phyloP scores from a whole-genome alignment of 352 stramenopile species.

The Elongisporangium anandrum region DNA sequence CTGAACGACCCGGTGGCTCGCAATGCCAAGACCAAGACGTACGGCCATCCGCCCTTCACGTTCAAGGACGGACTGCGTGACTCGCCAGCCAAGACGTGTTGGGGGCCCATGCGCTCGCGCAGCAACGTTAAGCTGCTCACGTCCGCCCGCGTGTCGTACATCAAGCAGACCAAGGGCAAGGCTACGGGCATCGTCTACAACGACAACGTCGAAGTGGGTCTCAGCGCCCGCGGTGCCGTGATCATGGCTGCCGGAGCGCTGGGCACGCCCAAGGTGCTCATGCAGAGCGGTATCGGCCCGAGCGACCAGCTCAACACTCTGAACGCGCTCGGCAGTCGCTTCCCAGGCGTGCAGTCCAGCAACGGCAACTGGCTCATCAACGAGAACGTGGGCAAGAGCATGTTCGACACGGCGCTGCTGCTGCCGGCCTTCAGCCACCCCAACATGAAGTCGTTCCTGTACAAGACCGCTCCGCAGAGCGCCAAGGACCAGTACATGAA shows the following conservation, averaged over 20 bases:
- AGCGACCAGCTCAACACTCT: slow-evolving; percentile 42
- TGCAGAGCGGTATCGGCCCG: slow-evolving; percentile 73
- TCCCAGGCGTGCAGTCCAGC: slow-evolving; percentile 12
- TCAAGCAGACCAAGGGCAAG: slow-evolving; percentile 34
- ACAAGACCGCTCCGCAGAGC: slow-evolving; percentile 15
- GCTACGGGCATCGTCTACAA: slow-evolving; percentile 51
- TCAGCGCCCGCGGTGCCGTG: slow-evolving; percentile 48
- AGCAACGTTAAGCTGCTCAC: slow-evolving; percentile 45
- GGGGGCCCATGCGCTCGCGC: slow-evolving; percentile 30
- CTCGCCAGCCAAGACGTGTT: slow-evolving; percentile 53
- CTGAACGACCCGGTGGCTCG: slow-evolving; percentile 40
- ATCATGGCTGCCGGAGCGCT: slow-evolving; percentile 72
- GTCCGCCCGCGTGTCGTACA: slow-evolving; percentile 38
- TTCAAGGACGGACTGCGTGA: slow-evolving; percentile 47
- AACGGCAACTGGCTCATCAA: slow-evolving; percentile 29
- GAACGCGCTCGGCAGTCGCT: slow-evolving; percentile 6
- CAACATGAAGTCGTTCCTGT: slow-evolving; percentile 30
- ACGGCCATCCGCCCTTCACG: slow-evolving; percentile 38
- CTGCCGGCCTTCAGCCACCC: slow-evolving; percentile 26
- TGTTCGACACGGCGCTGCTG: slow-evolving; percentile 34
- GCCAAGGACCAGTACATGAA: slow-evolving; percentile 33
- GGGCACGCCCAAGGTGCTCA: slow-evolving; percentile 75
- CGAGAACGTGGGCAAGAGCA: slow-evolving; percentile 28
- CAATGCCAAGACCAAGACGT: slow-evolving; percentile 50
- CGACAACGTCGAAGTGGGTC: slow-evolving; percentile 9